Conservation (phyloP, 2,329 filamentous ascomycete species). For the Colletotrichum karsti region DNA sequence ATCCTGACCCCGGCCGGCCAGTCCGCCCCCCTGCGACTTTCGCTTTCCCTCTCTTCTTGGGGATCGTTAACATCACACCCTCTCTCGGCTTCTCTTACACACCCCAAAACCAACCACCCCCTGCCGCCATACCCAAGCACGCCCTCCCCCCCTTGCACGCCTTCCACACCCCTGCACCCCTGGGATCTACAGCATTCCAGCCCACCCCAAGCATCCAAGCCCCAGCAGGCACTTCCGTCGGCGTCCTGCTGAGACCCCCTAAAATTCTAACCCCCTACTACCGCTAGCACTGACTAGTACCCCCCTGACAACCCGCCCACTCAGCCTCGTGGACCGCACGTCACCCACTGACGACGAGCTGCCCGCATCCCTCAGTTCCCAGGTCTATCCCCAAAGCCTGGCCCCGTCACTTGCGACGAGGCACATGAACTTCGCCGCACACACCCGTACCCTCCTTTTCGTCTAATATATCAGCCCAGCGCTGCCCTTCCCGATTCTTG, state of each 20-base stretch:
- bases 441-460: constrained; percentile 30
- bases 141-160: constrained; percentile 17
- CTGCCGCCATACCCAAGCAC: constrained; percentile 6
- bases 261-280: constrained; percentile 27
- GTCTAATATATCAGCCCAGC: constrained; percentile 31
- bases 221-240: constrained; percentile 28
- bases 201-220: constrained; percentile 30
- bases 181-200: constrained; percentile 29
- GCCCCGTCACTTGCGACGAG: constrained; percentile 18
- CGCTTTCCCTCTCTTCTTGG: neutral
- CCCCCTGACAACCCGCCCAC: constrained; percentile 29
- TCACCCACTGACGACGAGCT: constrained; percentile 47
- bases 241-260: constrained; percentile 28
- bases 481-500: neutral
- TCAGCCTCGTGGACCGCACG: constrained; percentile 55
- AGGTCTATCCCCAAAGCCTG: constrained; percentile 12
- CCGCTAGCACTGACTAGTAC: constrained; percentile 16
- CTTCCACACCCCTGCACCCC: constrained; percentile 22
- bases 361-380: constrained; percentile 31
- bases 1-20: constrained; percentile 26
- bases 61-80: neutral
- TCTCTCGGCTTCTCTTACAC: neutral
- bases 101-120: constrained; percentile 17
- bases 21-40: constrained; percentile 22
- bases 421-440: constrained; percentile 39